Base-by-base conservation (phyloP, 208 protist species). In the Spironucleus salmonicida region DNA sequence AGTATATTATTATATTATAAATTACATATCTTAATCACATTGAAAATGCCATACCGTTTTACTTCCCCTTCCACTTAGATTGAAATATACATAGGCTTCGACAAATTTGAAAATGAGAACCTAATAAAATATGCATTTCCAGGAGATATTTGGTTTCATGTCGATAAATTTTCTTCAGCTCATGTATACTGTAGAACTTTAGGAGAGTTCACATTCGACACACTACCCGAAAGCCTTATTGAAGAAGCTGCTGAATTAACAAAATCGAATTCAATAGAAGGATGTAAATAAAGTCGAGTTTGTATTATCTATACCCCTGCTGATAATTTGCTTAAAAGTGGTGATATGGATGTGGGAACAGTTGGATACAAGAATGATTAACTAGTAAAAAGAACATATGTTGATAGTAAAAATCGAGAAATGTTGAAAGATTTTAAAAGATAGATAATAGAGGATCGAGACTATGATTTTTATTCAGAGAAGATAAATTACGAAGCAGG, bases 261-360 rank as follows among this genome's bases (percentile, higher is more conserved):
- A 11, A 84, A 84, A 62, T 71, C 42, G 40, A 84, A 84, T 57
- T 84, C 80, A n/a, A 84, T 84, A 32, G 81, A 84, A 53, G 81
- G 81, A 19, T 80, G 67, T 29, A 83, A 83, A 42, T 30, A 66
- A 29, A 40, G 45, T 45, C 7, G 45, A 1, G 76, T 83, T 2
- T 78, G 58, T n/a, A 57, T 83, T 23, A 76, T 76, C 68, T 84
- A 76, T 32, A 84, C 81, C 0, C 80, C 62, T 1, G 79, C 75
- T 39, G 34, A 62, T 0, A 84, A 84, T 45, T 49, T 84, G 13
- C 26, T n/a, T 23, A 84, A 84, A 59, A 42, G 19, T 27, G 81
- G 66, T 23, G 23, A 9, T 13, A 84, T 84, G 81, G 81, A 83
- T 4, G 42, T 66, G n/a, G 81, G 81, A 35, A 77, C 80, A 30